Evolutionary conservation across 805 yeast species (phyloP).

Genomic region (Debaryomyces hansenii): DNA sequence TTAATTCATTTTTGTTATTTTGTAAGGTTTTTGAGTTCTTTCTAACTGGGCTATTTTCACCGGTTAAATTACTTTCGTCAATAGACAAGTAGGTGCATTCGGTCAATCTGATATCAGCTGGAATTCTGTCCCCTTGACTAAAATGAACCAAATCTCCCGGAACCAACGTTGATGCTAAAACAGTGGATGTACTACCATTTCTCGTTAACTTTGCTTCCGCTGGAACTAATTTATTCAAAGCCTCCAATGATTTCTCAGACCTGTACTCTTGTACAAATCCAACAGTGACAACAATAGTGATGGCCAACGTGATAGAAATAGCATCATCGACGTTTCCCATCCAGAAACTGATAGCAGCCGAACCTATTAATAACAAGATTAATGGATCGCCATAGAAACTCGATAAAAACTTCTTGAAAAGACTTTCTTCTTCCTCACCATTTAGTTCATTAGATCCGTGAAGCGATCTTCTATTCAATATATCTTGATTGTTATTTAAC

Average conservation of each 20-base stretch:
- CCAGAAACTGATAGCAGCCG: conserved; percentile 80
- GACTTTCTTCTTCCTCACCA: conserved; percentile 73
- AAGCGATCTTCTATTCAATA: conserved; percentile 63
- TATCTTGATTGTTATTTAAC: conserved; percentile 66
- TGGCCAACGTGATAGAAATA: conserved; percentile 88
- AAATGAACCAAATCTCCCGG: conserved; percentile 96
- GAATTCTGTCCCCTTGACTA: conserved; percentile 90
- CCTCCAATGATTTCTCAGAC: conserved; percentile 92
- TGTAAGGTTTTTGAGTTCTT: conserved; percentile 54
- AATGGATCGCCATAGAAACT: conserved; percentile 90
- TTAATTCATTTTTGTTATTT: conserved; percentile 24
- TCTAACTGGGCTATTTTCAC: conserved; percentile 87
- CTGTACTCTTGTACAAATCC: conserved; percentile 98
- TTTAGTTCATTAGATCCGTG: conserved; percentile 82
- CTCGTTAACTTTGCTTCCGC: conserved; percentile 94
- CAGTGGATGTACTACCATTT: conserved; percentile 74
- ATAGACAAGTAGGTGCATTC: conserved; percentile 78
- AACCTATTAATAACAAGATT: conserved; percentile 82
- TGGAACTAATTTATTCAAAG: conserved; percentile 89
- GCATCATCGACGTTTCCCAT: conserved; percentile 99
- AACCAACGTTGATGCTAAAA: conserved; percentile 81
- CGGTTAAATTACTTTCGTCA: conserved; percentile 94
- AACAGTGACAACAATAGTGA: conserved; percentile 89
- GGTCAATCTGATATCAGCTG: conserved; percentile 87
- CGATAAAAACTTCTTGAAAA: conserved; percentile 69